Evolutionary conservation across 2,329 filamentous ascomycete genomes (phyloP), one percentile per base, ranked within the genome.

Genomic region (Colletotrichum salicis): DNA sequence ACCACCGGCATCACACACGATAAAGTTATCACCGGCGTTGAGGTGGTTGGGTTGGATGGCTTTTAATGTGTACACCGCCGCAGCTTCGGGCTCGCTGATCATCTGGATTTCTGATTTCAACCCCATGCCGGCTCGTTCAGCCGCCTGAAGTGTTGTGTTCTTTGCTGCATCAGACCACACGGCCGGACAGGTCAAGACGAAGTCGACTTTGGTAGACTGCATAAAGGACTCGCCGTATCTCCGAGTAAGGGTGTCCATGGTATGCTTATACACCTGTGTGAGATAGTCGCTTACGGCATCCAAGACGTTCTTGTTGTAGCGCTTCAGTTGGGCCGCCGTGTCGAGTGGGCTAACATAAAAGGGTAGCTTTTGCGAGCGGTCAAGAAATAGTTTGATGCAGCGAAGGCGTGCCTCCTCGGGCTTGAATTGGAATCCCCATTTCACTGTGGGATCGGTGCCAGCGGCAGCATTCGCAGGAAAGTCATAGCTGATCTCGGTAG

Each of bases 91-190:
- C 82, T 95, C 93, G 75, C 91, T 93, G 71, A 95, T 94, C 86
- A 95, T 91, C 82, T 93, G 91, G 73, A 95, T 89, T 67, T 92
- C 89, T 52, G 89, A 88, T 68, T 88, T 87, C 2, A 84, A 87
- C 5, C 93, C 93, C 91, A 96, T 94, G 4, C 93, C 94, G 0
- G 93, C 94, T 70, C 90, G 85, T 82, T 95, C 92, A 12, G 93
- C 93, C 6, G 93, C 94, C 78, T 93, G 89, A 60, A 95, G 82
- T 2, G 93, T 96, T 6, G 93, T 93, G 79, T 94, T 93, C 83
- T 95, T 96, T n/a, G 93, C 94, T 0, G 92, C 89, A 79, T 96
- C 94, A 29, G 91, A 94, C 94, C 94, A 96, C 8, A 96, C 93
- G 8, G 94, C 94, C 8, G 94, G 94, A 63, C 93, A 94, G 1